phyloP scores from a whole-genome alignment of 371 early-diverging fungal genomes.

The Mortierella sp. region DNA sequence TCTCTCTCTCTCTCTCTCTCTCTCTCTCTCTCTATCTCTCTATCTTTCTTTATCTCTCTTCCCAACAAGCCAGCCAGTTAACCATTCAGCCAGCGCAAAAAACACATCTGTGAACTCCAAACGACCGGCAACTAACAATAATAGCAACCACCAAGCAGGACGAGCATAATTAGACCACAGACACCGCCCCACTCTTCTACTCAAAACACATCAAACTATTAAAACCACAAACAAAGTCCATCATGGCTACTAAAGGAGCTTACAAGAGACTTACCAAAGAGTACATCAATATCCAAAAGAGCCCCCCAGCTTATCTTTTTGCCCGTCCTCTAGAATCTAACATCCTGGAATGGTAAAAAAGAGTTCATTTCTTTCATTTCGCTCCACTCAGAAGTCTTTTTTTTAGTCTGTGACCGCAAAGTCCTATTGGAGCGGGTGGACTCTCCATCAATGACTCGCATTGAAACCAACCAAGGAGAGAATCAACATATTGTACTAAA shows the following conservation, averaged over 20 bases:
- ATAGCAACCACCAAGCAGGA: background rate
- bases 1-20: background rate
- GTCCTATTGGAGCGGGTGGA: background rate
- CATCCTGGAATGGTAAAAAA: slow-evolving; percentile 92
- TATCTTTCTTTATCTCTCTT: background rate
- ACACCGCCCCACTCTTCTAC: background rate
- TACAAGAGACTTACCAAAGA: slow-evolving; percentile 92
- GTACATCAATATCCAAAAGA: slow-evolving; percentile 82
- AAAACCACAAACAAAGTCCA: background rate
- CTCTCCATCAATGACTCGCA: background rate
- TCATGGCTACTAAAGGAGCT: slow-evolving; percentile 94
- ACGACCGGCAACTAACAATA: background rate
- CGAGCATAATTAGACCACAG: too few species aligned
- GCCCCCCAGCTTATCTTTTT: slow-evolving; percentile 60
- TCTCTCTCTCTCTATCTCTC: background rate
- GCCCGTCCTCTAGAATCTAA: slow-evolving; percentile 95
- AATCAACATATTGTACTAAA: too few species aligned
- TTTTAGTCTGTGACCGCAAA: slow-evolving; percentile 1
- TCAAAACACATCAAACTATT: background rate
- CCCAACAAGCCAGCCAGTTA: background rate
- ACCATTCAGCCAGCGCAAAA: background rate
- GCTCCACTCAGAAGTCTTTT: background rate
- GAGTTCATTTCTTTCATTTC: background rate
- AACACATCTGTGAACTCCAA: background rate
- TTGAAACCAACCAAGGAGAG: background rate